Evolutionary conservation across 257 asterid species (phyloP).

Genomic region (Oldenlandia corymbosa): DNA sequence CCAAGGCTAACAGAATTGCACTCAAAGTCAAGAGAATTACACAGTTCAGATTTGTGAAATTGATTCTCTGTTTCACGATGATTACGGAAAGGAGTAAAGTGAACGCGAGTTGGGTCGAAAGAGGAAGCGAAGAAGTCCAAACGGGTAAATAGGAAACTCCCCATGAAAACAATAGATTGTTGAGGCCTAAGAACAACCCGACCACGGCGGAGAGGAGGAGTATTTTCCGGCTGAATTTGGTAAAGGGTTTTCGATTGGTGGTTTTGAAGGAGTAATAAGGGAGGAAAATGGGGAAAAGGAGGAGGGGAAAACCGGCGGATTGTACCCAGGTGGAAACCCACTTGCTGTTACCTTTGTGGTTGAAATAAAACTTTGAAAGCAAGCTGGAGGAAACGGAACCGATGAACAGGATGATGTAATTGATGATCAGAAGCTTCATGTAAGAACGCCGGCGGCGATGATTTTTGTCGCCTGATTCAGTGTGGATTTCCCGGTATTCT

Average conservation of each 20-base stretch:
- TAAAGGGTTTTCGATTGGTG: slow-evolving; percentile 43
- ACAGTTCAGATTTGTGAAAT: slow-evolving; percentile 49
- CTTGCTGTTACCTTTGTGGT: slow-evolving; percentile 55
- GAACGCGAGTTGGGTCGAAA: slow-evolving; percentile 56
- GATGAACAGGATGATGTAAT: slow-evolving; percentile 31
- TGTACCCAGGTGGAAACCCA: slow-evolving; percentile 78
- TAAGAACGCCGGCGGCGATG: slow-evolving; percentile 27
- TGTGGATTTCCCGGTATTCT: too few relatives aligned
- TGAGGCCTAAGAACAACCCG: slow-evolving; percentile 47
- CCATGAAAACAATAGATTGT: slow-evolving; percentile 53
- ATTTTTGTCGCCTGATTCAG: too few relatives aligned
- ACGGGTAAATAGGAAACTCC: slow-evolving; percentile 62
- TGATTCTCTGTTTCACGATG: slow-evolving; percentile 53
- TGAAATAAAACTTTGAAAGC: slow-evolving; percentile 59
- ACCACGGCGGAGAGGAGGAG: slow-evolving; percentile 22
- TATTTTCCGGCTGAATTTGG: slow-evolving; percentile 25
- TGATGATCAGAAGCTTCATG: slow-evolving; percentile 35
- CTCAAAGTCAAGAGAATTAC: slow-evolving; percentile 61
- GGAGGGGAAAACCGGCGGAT: slow-evolving; percentile 66
- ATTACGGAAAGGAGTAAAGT: slow-evolving; percentile 46
- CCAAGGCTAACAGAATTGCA: slow-evolving; percentile 44
- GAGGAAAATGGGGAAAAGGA: slow-evolving; percentile 34
- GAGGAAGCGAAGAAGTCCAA: slow-evolving; percentile 49
- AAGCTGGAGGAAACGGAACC: slow-evolving; percentile 53
- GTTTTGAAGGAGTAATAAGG: slow-evolving; percentile 28